Conservation (phyloP, 2,329 filamentous ascomycete genomes). For the Xylariaceae sp. region DNA sequence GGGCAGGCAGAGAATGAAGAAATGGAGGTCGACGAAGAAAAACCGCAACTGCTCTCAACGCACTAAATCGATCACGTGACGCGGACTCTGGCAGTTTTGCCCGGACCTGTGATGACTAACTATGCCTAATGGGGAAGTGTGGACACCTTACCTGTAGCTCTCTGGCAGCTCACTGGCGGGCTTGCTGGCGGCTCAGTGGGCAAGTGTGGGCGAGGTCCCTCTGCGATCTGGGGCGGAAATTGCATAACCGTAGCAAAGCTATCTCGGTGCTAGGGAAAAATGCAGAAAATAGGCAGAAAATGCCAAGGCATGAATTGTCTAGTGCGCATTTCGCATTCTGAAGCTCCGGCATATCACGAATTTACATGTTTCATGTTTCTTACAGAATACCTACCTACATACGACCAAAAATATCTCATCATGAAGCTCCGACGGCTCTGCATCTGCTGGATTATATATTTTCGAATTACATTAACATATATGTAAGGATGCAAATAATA, state of each 20-base stretch:
- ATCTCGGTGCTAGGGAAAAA: background rate
- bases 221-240: background rate
- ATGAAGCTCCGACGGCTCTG: background rate
- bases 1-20: slow-evolving; percentile 27
- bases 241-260: background rate
- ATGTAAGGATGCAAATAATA: background rate
- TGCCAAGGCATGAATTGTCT: no score
- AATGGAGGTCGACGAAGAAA: slow-evolving; percentile 25
- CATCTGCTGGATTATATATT: background rate
- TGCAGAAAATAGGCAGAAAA: background rate
- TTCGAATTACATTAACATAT: background rate
- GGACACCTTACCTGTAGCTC: slow-evolving; percentile 5
- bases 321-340: no score
- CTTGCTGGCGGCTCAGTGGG: no score
- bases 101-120: slow-evolving; percentile 2
- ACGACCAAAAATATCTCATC: background rate
- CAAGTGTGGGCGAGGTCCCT: background rate
- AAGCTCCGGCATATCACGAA: no score
- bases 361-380: background rate
- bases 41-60: slow-evolving; percentile 22
- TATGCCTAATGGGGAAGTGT: slow-evolving; percentile 10
- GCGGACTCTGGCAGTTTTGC: slow-evolving; percentile 3
- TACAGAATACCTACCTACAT: background rate
- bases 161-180: background rate
- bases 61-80: slow-evolving; percentile 23